Evolutionary conservation across 2,329 filamentous ascomycete genomes (phyloP), one percentile per base, ranked within the genome.

Genomic region (Fonsecaea erecta): DNA sequence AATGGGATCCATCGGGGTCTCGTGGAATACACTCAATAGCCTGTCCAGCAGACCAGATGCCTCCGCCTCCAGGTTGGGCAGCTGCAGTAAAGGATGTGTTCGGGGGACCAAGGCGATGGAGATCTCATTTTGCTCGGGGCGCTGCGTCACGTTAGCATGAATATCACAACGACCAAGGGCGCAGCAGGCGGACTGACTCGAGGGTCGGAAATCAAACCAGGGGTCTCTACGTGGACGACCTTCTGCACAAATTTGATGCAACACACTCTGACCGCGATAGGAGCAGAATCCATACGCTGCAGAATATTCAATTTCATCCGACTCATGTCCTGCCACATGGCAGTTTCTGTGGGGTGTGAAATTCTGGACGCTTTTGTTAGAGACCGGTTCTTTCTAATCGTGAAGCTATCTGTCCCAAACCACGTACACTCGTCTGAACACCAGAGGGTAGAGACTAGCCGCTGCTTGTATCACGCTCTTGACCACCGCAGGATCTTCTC

Each of bases 201-300:
- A 71, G 91, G 90, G 75, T 98, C 94, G 62, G 87, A 83, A 71
- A 91, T 90, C 64, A 89, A 81, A 53, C 92, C 92, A n/a, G 89
- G 88, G 11, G 92, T 97, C 78, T 99, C 94, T 18, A 93, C 91
- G 70, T 97, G 86, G 52, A 99, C 90, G 52, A 98, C 92, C 69
- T 92, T 88, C 80, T 99, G 94, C 40, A 92, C 90, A 77, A 99
- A 99, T 78, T 99, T 99, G 84, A 98, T 90, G 81, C 95, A 98
- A 82, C 93, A 96, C 76, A 98, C 89, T 73, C 89, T 89, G 68
- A 98, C 86, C 2, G 92, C 90, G 12, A 89, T 84, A 14, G 86
- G 81, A 18, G 91, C 89, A 51, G 83, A 85, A 72, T 97, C 94
- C 94, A 96, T 97, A 74, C 95, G 88, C 65, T 87, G 88, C 66